Evolutionary conservation across 192 early-diverging fungal genomes (phyloP), one percentile per base, ranked within the genome.

Genomic region (Gigaspora rosea): DNA sequence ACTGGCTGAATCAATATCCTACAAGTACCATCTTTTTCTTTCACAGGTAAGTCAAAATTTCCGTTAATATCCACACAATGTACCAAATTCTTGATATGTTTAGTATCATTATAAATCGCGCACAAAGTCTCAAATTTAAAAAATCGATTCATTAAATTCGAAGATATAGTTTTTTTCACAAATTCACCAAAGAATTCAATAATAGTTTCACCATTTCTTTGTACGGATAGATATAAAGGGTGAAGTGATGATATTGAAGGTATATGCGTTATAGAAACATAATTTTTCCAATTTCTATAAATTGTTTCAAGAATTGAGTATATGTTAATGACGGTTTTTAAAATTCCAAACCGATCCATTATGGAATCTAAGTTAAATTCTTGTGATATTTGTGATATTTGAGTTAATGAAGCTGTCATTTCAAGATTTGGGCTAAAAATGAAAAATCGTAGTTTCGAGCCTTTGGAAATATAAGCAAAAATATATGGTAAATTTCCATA

Each of bases 391-490:
- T 47, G 64, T n/a, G 64, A 47, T n/a, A 66, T 41, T 46, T 66
- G 64, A 20, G 36, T 36, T 47, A 66, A 15, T 10, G 7, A 4
- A 2, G 41, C n/a, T 10, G 41, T 47, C 9, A 41, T 16, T 3
- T 66, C 10, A 20, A 8, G n/a, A 47, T 47, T 11, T n/a, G 64
- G 64, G 9, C n/a, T 18, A 22, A 47, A 66, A 18, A 46, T n/a
- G 9, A 41, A 66, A 33, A 33, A 66, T 41, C 64, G 35, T 66
- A 66, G 46, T 36, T 36, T 66, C n/a, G 64, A 13, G n/a, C 64
- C 64, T 66, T 46, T 66, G 7, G 64, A 66, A 47, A 66, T 66
- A n/a, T 66, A 66, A n/a, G 41, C 41, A n/a, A 66, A 66, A n/a
- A 13, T 66, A 66, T 47, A 66, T 47, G 64, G 64, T 66, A 66